These are phyloP conservation scores for Chrysanthemum seticuspe DNA, from an alignment of 129 eudicot species.

Conservation along the genomic window DNA sequence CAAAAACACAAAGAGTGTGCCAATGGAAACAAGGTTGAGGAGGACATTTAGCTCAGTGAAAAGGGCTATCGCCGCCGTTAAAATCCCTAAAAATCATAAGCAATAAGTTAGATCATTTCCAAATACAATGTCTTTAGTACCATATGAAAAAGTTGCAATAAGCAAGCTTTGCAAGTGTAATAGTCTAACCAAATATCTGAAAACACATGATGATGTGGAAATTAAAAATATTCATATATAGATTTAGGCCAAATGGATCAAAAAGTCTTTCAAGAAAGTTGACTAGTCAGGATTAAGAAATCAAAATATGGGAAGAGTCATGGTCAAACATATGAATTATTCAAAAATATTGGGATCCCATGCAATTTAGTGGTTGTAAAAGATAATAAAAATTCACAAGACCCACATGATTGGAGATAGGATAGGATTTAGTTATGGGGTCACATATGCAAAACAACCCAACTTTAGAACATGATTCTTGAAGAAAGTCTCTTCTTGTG, in stretches of 20 bases:
- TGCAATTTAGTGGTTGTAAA: slow-evolving; percentile 31
- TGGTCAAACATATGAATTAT: slow-evolving; percentile 24
- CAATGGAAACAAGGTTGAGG: slow-evolving; percentile 81
- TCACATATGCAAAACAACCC: slow-evolving; percentile 11
- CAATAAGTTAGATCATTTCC: not conserved
- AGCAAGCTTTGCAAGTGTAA: not conserved
- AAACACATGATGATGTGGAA: slow-evolving; percentile 1
- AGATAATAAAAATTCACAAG: slow-evolving; percentile 29
- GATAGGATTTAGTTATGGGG: slow-evolving; percentile 39
- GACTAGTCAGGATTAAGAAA: slow-evolving; percentile 22
- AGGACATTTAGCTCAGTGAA: slow-evolving; percentile 83
- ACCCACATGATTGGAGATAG: slow-evolving; percentile 36
- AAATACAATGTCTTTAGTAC: not conserved
- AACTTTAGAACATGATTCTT: slow-evolving; percentile 44
- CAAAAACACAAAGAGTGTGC: slow-evolving; percentile 85
- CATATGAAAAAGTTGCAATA: not conserved
- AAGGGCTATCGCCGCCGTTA: slow-evolving; percentile 78
- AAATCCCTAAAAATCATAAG: slow-evolving; percentile 55
- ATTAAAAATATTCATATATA: slow-evolving; percentile 1
- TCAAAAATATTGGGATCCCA: slow-evolving; percentile 15
- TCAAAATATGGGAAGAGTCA: slow-evolving; percentile 28
- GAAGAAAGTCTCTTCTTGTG: slow-evolving; percentile 23
- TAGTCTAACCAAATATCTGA: not conserved
- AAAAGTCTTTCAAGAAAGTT: slow-evolving; percentile 24
- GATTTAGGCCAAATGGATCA: slow-evolving; percentile 22